phyloP scores from a whole-genome alignment of 768 basidiomycete species.

The Boletus subparvulus region DNA sequence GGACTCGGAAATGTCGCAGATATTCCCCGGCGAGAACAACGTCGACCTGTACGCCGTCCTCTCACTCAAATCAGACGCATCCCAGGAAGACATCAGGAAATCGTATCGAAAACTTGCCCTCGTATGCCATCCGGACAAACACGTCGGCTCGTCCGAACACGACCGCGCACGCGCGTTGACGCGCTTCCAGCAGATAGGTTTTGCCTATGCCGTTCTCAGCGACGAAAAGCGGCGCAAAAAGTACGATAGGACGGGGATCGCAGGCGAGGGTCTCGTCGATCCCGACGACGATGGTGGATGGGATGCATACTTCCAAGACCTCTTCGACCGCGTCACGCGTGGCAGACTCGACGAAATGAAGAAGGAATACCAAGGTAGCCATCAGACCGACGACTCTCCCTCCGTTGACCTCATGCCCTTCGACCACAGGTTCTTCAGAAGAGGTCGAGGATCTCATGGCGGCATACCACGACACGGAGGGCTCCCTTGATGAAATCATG shows the following conservation, averaged over 20 bases:
- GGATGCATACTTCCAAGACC: slow-evolving; percentile 91
- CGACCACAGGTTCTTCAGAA: slow-evolving; percentile 70
- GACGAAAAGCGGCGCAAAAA: slow-evolving; percentile 72
- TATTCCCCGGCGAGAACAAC: slow-evolving; percentile 71
- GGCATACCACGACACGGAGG: slow-evolving; percentile 70
- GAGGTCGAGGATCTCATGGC: slow-evolving; percentile 76
- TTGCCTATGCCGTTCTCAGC: slow-evolving; percentile 85
- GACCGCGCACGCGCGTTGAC: slow-evolving; percentile 66
- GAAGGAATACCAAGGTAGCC: slow-evolving; percentile 82
- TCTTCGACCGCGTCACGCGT: slow-evolving; percentile 86
- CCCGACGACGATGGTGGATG: slow-evolving; percentile 79
- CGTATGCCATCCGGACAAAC: slow-evolving; percentile 88
- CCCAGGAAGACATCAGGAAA: slow-evolving; percentile 69
- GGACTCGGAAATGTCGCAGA: slow-evolving; percentile 64
- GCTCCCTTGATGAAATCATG: slow-evolving; percentile 82
- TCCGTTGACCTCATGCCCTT: neutral
- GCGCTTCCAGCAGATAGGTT: slow-evolving; percentile 91
- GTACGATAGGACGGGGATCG: slow-evolving; percentile 86
- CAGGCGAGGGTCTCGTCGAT: slow-evolving; percentile 71
- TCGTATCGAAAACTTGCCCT: slow-evolving; percentile 86
- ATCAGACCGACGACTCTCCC: neutral
- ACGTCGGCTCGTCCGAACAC: slow-evolving; percentile 55
- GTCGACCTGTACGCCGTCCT: slow-evolving; percentile 83
- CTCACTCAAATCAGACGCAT: slow-evolving; percentile 51
- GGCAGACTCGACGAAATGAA: slow-evolving; percentile 91